Base-by-base conservation (phyloP, 441 rosid genomes). In the Erysimum pusillum region DNA sequence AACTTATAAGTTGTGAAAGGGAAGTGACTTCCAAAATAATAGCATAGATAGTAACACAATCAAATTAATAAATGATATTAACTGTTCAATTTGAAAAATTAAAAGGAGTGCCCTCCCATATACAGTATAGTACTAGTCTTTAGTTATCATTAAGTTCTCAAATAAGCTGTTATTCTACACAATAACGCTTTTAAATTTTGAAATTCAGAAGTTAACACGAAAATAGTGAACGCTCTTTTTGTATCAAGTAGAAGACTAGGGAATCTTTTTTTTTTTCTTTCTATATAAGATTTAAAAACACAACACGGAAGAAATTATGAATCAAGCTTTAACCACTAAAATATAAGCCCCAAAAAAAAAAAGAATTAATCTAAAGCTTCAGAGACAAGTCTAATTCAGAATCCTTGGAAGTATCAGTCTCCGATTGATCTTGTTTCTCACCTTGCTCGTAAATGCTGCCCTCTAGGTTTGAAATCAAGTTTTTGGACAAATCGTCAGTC, bases 371-470 rank as follows among this genome's bases (percentile, higher is more conserved):
- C 71, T 73, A 85, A 71, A 87, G 81, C 77, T 73, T 82, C 8
- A 87, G 86, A 73, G 90, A 80, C 81, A 85, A 82, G 79, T 87
- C 88, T 32, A 87, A 44, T 8, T 82, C 86, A 15, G 56, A 58
- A 74, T 80, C 77, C 32, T 83, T 74, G 59, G 35, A 66, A 22
- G 52, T 32, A 25, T 69, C 66, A 49, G 28, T 32, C 38, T 60
- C 70, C 3, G 60, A 32, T 2, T 64, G 51, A 71, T 48, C 74
- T 53, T 44, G 53, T 71, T 11, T 34, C 1, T 38, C 58, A 39
- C 34, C 56, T 38, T 32, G 65, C 48, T 73, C 75, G 13, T 51
- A 54, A 57, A 56, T 57, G 48, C 48, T 70, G 11, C 71, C 76
- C 46, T 78, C 77, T 11, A 74, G 58, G 58, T 48, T 69, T 35